These are phyloP conservation scores for Apiospora phragmitis DNA, from an alignment of 2,329 filamentous ascomycete species.

Conservation along the genomic window DNA sequence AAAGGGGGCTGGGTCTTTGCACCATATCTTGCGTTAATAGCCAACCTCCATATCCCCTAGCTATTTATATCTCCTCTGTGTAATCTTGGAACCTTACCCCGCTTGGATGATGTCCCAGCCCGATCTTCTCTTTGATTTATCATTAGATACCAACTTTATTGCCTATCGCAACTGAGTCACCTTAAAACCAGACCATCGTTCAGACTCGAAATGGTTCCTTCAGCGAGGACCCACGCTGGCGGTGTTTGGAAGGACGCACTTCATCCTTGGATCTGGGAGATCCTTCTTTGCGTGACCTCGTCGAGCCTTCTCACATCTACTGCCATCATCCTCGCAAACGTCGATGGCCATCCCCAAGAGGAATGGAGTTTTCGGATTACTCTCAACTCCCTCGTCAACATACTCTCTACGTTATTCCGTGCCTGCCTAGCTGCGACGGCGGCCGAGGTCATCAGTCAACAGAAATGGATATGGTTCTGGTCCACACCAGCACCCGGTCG, in stretches of 20 bases:
- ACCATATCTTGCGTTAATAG: too few relatives aligned
- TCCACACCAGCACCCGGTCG: not conserved
- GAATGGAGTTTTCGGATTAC: not conserved
- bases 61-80: too few relatives aligned
- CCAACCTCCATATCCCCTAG: too few relatives aligned
- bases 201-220: too few relatives aligned
- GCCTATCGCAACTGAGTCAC: too few relatives aligned
- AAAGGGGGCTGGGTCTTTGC: too few relatives aligned
- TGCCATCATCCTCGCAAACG: not conserved
- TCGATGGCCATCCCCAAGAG: not conserved
- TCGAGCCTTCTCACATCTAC: not conserved
- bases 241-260: not conserved
- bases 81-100: too few relatives aligned
- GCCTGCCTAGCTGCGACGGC: not conserved
- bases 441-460: constrained; percentile 1
- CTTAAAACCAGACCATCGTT: too few relatives aligned
- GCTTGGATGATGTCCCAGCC: too few relatives aligned
- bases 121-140: too few relatives aligned
- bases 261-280: not conserved
- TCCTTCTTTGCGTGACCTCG: not conserved
- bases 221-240: too few relatives aligned
- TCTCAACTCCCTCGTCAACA: not conserved
- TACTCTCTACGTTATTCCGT: not conserved
- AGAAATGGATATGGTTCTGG: constrained; percentile 12
- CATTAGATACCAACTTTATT: too few relatives aligned